phyloP scores from a whole-genome alignment of 495 filamentous ascomycete genomes.

The Physcia stellaris region DNA sequence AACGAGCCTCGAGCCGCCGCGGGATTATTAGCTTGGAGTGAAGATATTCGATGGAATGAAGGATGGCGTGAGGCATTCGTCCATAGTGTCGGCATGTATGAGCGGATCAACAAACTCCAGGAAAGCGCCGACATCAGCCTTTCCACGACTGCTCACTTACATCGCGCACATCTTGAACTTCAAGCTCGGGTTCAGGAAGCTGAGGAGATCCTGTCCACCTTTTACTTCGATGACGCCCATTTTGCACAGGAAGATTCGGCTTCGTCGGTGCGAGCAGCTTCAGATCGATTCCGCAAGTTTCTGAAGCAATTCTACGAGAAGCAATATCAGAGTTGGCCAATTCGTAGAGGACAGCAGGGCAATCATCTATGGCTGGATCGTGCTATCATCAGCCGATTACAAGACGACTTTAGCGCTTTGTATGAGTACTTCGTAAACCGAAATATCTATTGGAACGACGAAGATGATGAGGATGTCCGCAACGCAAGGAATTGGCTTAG shows the following conservation, averaged over 20 bases:
- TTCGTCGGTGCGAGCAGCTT: conserved; percentile 4
- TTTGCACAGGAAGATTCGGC: conserved; percentile 1
- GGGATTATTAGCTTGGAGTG: conserved; percentile 51
- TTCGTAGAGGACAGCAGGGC: conserved; percentile 14
- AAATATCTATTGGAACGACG: conserved; percentile 43
- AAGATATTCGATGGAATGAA: conserved; percentile 40
- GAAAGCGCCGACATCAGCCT: conserved; percentile 30
- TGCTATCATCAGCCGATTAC: conserved; percentile 34
- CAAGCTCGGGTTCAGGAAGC: conserved; percentile 44
- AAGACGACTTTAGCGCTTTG: conserved; percentile 49
- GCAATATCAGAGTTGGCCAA: conserved; percentile 43
- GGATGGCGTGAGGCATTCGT: conserved; percentile 50
- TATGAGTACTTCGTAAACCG: conserved; percentile 59
- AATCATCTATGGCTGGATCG: conserved; percentile 43
- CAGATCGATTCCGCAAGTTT: conserved; percentile 6
- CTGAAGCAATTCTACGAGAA: conserved; percentile 34
- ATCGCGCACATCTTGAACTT: conserved; percentile 44
- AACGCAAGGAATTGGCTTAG: too few species aligned
- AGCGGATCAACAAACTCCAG: conserved; percentile 5
- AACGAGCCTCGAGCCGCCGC: conserved; percentile 45
- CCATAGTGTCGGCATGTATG: conserved; percentile 53
- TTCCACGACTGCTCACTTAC: conserved; percentile 46
- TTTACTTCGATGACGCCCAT: conserved; percentile 37
- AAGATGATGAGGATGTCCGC: neutral
- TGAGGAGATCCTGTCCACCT: conserved; percentile 39